Evolutionary conservation across 2,329 filamentous ascomycete genomes (phyloP).

Genomic region (Clonostachys rhizophaga): DNA sequence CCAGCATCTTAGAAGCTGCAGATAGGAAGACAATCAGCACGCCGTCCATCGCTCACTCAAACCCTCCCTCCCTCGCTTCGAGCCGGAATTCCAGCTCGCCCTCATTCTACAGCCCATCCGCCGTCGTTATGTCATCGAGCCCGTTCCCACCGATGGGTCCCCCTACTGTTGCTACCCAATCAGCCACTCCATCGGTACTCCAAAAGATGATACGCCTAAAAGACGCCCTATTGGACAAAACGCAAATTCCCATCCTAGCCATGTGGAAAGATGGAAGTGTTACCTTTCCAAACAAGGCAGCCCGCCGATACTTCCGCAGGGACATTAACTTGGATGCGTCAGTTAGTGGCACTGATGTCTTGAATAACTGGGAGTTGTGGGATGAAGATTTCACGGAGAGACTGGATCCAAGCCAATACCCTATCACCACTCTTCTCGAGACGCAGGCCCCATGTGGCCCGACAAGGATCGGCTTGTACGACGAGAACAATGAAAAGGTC

Average conservation of each 20-base stretch:
- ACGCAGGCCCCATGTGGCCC: constrained; percentile 56
- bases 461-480: constrained; percentile 59
- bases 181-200: constrained; percentile 58
- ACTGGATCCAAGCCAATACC: constrained; percentile 57
- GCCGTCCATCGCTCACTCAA: constrained; percentile 17
- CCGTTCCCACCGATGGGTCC: constrained; percentile 66
- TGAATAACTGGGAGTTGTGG: constrained; percentile 58
- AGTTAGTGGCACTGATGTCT: constrained; percentile 48
- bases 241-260: constrained; percentile 68
- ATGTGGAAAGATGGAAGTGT: constrained; percentile 80
- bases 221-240: constrained; percentile 71
- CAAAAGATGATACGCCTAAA: constrained; percentile 74
- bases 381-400: constrained; percentile 59
- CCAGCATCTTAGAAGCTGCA: constrained; percentile 36
- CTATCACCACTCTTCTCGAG: constrained; percentile 59
- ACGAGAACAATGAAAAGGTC: constrained; percentile 43
- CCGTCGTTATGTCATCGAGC: constrained; percentile 46
- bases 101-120: constrained; percentile 44
- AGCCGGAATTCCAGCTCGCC: constrained; percentile 42
- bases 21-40: constrained; percentile 37
- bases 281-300: constrained; percentile 67
- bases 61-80: constrained; percentile 39
- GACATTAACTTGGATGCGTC: constrained; percentile 31
- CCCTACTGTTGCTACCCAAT: constrained; percentile 48
- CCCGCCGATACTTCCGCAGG: constrained; percentile 43